These are phyloP conservation scores for apple (Malus domestica) DNA, from an alignment of 306 rosid genomes.

Conservation along the genomic window DNA sequence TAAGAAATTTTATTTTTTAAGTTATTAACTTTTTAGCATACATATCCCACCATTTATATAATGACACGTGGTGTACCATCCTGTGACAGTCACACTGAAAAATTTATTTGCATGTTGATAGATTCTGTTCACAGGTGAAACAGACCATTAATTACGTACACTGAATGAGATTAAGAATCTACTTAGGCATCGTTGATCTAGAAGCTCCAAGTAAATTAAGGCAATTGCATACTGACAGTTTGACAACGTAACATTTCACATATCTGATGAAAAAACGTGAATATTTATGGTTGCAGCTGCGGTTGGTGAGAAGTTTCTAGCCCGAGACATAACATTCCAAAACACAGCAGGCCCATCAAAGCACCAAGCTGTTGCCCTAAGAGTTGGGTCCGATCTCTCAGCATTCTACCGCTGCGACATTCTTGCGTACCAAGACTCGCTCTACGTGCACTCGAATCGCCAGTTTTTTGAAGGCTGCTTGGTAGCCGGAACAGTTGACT, in stretches of 20 bases:
- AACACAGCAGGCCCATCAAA: slow-evolving; percentile 90
- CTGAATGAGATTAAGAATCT: no score
- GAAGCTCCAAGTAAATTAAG: neutral
- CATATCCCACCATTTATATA: no score
- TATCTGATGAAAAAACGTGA: neutral
- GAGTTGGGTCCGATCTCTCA: slow-evolving; percentile 80
- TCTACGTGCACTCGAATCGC: slow-evolving; percentile 85
- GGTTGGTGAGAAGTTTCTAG: slow-evolving; percentile 65
- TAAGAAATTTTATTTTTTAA: no score
- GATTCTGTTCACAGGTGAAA: neutral
- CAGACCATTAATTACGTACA: neutral
- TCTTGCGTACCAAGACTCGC: slow-evolving; percentile 82
- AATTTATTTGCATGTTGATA: neutral
- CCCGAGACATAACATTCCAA: slow-evolving; percentile 65
- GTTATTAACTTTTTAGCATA: no score
- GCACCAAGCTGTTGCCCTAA: slow-evolving; percentile 89
- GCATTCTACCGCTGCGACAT: slow-evolving; percentile 72
- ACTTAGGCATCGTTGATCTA: no score
- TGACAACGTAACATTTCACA: neutral
- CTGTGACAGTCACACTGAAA: no score
- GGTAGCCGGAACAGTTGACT: slow-evolving; percentile 68
- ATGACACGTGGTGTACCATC: no score
- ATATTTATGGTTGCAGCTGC: slow-evolving; percentile 41
- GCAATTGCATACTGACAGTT: neutral
- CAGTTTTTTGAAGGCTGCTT: slow-evolving; percentile 60